Percentiles rank a stretch among this genome's conserved stretches.
phyloP scores from a whole-genome alignment of 176 grass and related monocot species.

The Triticum aestivum region DNA sequence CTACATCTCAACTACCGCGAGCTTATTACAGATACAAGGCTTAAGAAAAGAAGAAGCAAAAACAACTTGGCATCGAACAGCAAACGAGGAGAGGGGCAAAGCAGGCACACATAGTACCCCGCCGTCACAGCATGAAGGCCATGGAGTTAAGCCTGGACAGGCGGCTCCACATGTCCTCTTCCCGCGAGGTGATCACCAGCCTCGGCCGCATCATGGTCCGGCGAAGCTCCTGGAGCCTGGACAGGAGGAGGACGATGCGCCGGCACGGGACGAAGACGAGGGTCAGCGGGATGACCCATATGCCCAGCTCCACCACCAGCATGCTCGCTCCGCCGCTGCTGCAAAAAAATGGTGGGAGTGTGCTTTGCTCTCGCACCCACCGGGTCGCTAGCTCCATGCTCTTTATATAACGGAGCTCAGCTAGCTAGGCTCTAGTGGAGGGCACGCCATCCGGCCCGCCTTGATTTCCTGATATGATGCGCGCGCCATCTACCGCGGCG shows the following conservation, averaged over 20 bases:
- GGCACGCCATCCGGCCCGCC: background rate
- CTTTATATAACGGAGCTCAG: background rate
- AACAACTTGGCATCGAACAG: background rate
- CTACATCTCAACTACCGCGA: slow-evolving; percentile 7
- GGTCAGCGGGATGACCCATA: slow-evolving; percentile 78
- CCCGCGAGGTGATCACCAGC: slow-evolving; percentile 23
- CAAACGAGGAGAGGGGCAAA: background rate
- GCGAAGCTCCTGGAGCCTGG: slow-evolving; percentile 53
- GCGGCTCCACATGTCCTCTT: slow-evolving; percentile 49
- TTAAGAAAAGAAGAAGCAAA: background rate
- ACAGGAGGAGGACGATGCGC: slow-evolving; percentile 59
- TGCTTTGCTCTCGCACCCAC: slow-evolving; percentile 6
- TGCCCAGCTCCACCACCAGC: slow-evolving; percentile 59
- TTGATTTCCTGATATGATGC: slow-evolving; percentile 8
- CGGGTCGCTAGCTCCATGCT: background rate
- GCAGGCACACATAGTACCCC: background rate
- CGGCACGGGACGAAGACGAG: slow-evolving; percentile 69
- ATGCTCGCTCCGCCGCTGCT: slow-evolving; percentile 13
- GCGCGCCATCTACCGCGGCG: background rate
- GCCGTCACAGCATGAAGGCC: slow-evolving; percentile 49
- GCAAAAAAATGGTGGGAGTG: background rate
- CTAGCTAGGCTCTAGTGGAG: background rate
- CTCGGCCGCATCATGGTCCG: slow-evolving; percentile 32
- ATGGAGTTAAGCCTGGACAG: slow-evolving; percentile 68
- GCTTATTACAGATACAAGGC: slow-evolving; percentile 24